phyloP scores from a whole-genome alignment of 495 filamentous ascomycete species.

The Trichoderma asperelloides region DNA sequence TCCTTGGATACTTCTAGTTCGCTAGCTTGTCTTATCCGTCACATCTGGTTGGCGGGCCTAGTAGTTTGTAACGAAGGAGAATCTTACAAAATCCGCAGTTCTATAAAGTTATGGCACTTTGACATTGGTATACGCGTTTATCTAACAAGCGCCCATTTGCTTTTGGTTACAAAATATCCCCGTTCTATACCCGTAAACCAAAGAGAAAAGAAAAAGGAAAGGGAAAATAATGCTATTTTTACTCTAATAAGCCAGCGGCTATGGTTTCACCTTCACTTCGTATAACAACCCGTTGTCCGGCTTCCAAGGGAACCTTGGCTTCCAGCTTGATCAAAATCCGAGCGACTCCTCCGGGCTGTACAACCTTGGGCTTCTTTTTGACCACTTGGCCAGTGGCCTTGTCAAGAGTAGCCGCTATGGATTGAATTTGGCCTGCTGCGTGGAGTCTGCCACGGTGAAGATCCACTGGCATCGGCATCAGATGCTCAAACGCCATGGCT shows the following conservation, averaged over 20 bases:
- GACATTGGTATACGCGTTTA: not conserved
- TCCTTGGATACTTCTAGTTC: too few species aligned
- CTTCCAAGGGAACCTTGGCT: conserved; percentile 67
- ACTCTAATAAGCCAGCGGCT: conserved; percentile 79
- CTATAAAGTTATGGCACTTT: not conserved
- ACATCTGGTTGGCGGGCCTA: too few species aligned
- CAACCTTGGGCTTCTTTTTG: conserved; percentile 79
- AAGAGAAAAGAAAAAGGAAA: not conserved
- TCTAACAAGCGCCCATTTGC: not conserved
- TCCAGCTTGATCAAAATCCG: conserved; percentile 61
- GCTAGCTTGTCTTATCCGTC: too few species aligned
- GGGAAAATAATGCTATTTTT: conserved; percentile 11
- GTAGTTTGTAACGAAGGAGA: too few species aligned
- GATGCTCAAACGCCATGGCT: conserved; percentile 77
- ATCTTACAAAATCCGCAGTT: too few species aligned
- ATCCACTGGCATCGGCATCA: conserved; percentile 83
- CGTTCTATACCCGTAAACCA: conserved; percentile 14
- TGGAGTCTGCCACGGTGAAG: conserved; percentile 79
- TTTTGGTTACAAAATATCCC: not conserved
- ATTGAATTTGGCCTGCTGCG: conserved; percentile 61
- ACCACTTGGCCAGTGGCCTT: conserved; percentile 57
- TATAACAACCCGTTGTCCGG: conserved; percentile 68
- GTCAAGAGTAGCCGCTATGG: conserved; percentile 63
- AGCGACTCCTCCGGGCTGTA: conserved; percentile 65
- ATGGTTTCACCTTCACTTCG: conserved; percentile 72